These are phyloP conservation scores for Pseudogymnoascus sp. DNA, from an alignment of 2,329 filamentous ascomycete species.

Conservation along the genomic window DNA sequence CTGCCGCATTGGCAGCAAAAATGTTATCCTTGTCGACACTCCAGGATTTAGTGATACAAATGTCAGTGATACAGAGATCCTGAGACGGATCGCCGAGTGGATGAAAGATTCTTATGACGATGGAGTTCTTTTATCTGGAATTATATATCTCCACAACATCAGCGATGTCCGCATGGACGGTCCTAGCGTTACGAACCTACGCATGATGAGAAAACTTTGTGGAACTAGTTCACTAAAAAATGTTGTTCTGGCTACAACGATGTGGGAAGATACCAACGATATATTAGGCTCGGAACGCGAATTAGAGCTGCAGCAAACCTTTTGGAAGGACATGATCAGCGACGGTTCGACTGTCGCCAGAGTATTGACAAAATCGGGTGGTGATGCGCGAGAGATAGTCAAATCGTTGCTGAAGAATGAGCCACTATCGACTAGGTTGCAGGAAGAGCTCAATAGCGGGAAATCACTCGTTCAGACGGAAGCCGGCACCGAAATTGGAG, in stretches of 20 bases:
- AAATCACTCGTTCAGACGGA: constrained; percentile 11
- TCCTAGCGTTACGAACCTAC: constrained; percentile 28
- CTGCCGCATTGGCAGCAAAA: not conserved
- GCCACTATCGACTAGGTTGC: not conserved
- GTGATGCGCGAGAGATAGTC: not conserved
- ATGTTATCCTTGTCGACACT: constrained; percentile 30
- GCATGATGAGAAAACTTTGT: constrained; percentile 34
- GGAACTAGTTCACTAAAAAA: constrained; percentile 29
- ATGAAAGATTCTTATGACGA: constrained; percentile 22
- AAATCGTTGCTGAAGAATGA: not conserved
- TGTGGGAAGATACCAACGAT: constrained; percentile 26
- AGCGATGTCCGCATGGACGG: constrained; percentile 29
- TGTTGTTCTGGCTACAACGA: constrained; percentile 34
- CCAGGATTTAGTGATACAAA: constrained; percentile 37
- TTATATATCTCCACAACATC: constrained; percentile 31
- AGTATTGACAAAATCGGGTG: not conserved
- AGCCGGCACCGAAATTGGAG: constrained; percentile 10
- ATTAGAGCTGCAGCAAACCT: constrained; percentile 15
- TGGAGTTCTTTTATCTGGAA: constrained; percentile 27
- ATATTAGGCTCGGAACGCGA: constrained; percentile 16
- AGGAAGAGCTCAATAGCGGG: constrained; percentile 7
- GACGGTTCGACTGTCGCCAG: constrained; percentile 1
- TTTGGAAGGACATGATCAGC: constrained; percentile 14
- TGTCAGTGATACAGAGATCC: constrained; percentile 31
- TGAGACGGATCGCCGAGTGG: constrained; percentile 29